A percentile compares a stretch with the other conserved stretches of the same genome.
These are phyloP conservation scores for Falciphora oryzae DNA, from an alignment of 2,329 filamentous ascomycete species.

Conservation along the genomic window DNA sequence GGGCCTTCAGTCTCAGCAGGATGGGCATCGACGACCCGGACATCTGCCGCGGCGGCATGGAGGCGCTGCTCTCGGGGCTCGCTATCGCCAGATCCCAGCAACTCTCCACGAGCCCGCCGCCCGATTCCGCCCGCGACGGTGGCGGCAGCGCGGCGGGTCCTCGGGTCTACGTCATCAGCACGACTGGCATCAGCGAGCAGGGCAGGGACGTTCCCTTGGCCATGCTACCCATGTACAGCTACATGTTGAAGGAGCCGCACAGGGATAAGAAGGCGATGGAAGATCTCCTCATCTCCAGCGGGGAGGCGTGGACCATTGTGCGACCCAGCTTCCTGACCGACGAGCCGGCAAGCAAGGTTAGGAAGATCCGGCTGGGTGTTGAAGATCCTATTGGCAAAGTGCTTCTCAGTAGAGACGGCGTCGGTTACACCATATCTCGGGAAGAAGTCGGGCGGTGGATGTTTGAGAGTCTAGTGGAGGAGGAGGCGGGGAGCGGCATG, in stretches of 20 bases:
- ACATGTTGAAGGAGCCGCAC: conserved; percentile 31
- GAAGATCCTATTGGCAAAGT: conserved; percentile 24
- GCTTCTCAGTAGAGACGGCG: conserved; percentile 15
- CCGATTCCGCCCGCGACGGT: not conserved
- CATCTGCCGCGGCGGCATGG: conserved; percentile 41
- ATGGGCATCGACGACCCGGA: conserved; percentile 37
- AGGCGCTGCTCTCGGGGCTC: conserved; percentile 35
- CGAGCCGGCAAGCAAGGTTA: conserved; percentile 10
- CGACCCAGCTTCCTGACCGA: conserved; percentile 25
- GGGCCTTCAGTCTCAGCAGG: conserved; percentile 24
- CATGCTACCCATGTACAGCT: conserved; percentile 35
- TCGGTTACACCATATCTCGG: conserved; percentile 36
- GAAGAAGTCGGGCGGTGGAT: conserved; percentile 38
- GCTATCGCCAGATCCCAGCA: not conserved
- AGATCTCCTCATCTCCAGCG: conserved; percentile 22
- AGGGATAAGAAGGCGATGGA: conserved; percentile 41
- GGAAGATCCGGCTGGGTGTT: conserved; percentile 16
- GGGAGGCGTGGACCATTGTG: conserved; percentile 26
- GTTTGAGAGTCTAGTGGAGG: conserved; percentile 28
- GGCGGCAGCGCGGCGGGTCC: conserved; percentile 18
- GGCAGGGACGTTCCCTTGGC: conserved; percentile 35
- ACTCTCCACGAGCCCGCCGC: not conserved
- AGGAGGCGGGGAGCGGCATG: conserved; percentile 8
- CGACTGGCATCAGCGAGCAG: conserved; percentile 34
- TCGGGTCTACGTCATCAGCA: conserved; percentile 32